Percentiles rank a stretch among this genome's conserved stretches.
Evolutionary conservation across 208 protist genomes (phyloP).

Genomic region (Wallacemonas rigidus): DNA sequence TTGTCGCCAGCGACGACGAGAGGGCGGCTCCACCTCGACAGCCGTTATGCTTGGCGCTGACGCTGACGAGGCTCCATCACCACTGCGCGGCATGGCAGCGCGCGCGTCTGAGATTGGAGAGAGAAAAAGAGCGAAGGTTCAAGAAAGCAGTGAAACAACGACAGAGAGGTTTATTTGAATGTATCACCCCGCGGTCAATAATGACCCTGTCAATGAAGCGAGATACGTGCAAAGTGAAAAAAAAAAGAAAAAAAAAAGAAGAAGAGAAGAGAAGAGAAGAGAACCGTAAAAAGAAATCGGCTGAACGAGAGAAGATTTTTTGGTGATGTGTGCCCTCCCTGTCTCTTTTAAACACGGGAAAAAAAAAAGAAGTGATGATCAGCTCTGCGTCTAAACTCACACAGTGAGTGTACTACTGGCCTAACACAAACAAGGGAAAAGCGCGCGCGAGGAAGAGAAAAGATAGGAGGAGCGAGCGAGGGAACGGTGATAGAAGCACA

Average conservation of each 20-base stretch:
- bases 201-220: too few species aligned
- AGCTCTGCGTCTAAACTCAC: not conserved
- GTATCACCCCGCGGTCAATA: too few species aligned
- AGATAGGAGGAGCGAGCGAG: too few species aligned
- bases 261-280: slow-evolving; percentile 15
- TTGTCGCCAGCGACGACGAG: slow-evolving; percentile 4
- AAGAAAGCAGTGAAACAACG: slow-evolving; percentile 14
- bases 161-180: not conserved
- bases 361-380: slow-evolving; percentile 1
- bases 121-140: slow-evolving; percentile 19
- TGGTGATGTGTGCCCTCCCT: not conserved
- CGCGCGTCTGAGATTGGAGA: slow-evolving; percentile 14
- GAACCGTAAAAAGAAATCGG: not conserved
- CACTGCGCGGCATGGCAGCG: not conserved
- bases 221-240: not conserved
- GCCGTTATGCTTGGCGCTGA: slow-evolving; percentile 8
- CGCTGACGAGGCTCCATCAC: not conserved
- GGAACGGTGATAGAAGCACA: too few species aligned
- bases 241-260: slow-evolving; percentile 2
- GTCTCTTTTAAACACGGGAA: not conserved
- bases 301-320: too few species aligned
- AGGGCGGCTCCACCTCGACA: slow-evolving; percentile 11
- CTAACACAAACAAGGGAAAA: too few species aligned
- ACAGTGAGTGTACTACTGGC: too few species aligned
- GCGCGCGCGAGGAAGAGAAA: too few species aligned